phyloP scores from a whole-genome alignment of 345 rosid species.

The Ceriops tagal region DNA sequence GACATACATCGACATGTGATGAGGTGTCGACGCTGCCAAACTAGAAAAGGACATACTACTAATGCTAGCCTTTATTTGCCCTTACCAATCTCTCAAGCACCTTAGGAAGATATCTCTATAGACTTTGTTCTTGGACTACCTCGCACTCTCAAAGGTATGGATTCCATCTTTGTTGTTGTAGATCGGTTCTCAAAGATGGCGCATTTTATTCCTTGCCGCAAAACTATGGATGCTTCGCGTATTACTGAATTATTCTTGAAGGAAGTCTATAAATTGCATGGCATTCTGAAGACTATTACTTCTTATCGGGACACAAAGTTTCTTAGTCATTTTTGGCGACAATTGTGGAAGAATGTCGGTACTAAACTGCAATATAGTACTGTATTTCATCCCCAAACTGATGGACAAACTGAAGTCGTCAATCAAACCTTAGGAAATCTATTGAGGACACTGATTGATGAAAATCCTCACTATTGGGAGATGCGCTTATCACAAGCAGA shows the following conservation, averaged over 20 bases:
- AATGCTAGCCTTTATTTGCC: neutral
- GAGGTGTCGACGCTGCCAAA: neutral
- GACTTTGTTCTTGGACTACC: neutral
- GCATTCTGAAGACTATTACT: neutral
- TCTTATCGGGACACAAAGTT: neutral
- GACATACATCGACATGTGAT: neutral
- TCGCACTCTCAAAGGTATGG: neutral
- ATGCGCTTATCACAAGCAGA: neutral
- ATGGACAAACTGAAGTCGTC: neutral
- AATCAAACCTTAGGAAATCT: neutral
- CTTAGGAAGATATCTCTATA: neutral
- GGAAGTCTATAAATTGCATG: neutral
- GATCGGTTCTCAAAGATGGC: slow-evolving; percentile 4
- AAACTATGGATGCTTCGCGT: neutral
- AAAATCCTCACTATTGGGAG: neutral
- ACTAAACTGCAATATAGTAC: neutral
- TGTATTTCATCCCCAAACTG: neutral
- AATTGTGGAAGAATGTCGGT: neutral
- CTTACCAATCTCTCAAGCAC: neutral
- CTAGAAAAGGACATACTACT: neutral
- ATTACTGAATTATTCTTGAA: neutral
- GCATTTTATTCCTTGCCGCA: neutral
- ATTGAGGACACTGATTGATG: neutral
- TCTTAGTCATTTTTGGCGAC: neutral
- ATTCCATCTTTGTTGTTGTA: neutral